Percentiles rank a stretch among this genome's conserved stretches.
Evolutionary conservation across 352 stramenopile genomes (phyloP).

Genomic region (Phytophthora syringae): DNA sequence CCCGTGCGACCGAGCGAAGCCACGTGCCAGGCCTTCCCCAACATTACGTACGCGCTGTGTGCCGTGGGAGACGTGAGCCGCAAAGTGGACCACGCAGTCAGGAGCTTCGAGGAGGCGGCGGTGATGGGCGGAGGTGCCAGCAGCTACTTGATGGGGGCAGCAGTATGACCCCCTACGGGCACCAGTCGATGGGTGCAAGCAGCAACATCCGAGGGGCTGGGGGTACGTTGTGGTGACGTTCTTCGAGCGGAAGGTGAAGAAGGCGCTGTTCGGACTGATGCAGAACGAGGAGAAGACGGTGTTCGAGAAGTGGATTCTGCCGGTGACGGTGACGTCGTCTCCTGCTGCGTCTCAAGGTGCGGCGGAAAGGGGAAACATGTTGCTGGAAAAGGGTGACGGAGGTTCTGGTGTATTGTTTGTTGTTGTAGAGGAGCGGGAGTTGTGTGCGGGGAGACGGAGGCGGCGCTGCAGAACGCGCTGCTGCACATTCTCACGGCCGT

Average conservation of each 20-base stretch:
- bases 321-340: constrained; percentile 62
- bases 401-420: constrained; percentile 7
- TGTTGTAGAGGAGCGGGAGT: constrained; percentile 47
- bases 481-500: constrained; percentile 79
- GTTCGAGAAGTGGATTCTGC: constrained; percentile 88
- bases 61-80: constrained; percentile 78
- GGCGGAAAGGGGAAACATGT: background rate
- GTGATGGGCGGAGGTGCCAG: constrained; percentile 17
- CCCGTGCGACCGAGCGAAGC: constrained; percentile 78
- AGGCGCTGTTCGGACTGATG: constrained; percentile 84
- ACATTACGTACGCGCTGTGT: constrained; percentile 79
- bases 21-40: constrained; percentile 78
- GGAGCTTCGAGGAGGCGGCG: constrained; percentile 66
- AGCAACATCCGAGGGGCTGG: constrained; percentile 36
- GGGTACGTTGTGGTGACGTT: constrained; percentile 77
- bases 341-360: constrained; percentile 49
- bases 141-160: constrained; percentile 30
- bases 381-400: too few species aligned
- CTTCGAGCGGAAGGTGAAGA: constrained; percentile 85
- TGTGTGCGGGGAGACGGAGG: constrained; percentile 66
- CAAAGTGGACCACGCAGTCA: constrained; percentile 78
- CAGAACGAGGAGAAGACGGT: constrained; percentile 86
- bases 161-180: constrained; percentile 42
- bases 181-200: constrained; percentile 13
- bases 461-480: constrained; percentile 67